phyloP scores from a whole-genome alignment of 2,329 filamentous ascomycete genomes.

The Incumbomyces delicatus region DNA sequence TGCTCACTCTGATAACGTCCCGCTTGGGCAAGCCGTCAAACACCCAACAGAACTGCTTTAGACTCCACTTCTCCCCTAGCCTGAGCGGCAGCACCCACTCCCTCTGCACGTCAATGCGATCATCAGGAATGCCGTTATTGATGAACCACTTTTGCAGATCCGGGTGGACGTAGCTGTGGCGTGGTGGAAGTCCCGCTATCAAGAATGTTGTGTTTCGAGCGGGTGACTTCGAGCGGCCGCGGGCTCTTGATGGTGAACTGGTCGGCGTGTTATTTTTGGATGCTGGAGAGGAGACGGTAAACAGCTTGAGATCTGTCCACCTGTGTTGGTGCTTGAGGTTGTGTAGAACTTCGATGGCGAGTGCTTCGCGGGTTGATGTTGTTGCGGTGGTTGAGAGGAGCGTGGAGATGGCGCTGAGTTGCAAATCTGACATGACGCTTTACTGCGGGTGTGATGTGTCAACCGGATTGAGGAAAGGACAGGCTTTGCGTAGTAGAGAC shows the following conservation, averaged over 20 bases:
- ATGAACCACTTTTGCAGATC: conserved; percentile 55
- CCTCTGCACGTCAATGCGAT: conserved; percentile 40
- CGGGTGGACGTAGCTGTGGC: conserved; percentile 52
- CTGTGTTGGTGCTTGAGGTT: conserved; percentile 55
- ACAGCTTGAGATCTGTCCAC: conserved; percentile 48
- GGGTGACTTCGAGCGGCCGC: neutral
- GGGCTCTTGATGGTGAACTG: neutral
- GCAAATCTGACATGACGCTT: neutral
- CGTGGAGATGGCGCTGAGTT: conserved; percentile 31
- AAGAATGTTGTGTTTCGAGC: conserved; percentile 35
- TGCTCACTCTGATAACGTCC: conserved; percentile 16
- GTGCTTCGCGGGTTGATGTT: conserved; percentile 27
- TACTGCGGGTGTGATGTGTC: too few species aligned
- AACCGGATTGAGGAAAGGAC: too few species aligned
- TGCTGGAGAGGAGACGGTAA: conserved; percentile 28
- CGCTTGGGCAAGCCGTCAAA: conserved; percentile 44
- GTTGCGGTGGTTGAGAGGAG: conserved; percentile 29
- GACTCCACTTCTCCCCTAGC: conserved; percentile 50
- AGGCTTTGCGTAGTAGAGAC: too few species aligned
- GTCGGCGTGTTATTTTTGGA: conserved; percentile 24
- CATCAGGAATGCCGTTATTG: conserved; percentile 38
- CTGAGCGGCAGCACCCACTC: conserved; percentile 53
- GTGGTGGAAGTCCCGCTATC: conserved; percentile 52
- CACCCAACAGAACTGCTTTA: conserved; percentile 45
- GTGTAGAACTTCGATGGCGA: conserved; percentile 51